Conservation (phyloP, 257 asterid species). For the Solanum chiquidenum region DNA sequence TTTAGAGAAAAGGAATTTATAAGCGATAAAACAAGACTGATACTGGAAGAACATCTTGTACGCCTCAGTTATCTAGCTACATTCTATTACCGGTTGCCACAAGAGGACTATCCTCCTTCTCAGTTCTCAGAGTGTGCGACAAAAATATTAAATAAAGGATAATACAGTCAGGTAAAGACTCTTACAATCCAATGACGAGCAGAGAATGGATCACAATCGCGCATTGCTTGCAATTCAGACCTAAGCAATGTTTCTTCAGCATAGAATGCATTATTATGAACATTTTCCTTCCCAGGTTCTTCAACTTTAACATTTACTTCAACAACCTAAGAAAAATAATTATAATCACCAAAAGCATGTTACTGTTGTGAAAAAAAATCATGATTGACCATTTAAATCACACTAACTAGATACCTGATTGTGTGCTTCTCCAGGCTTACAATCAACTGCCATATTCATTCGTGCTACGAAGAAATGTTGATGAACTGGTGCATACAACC, state of each 20-base stretch:
- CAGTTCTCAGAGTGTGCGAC: background rate
- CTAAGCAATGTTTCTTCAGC: constrained; percentile 82
- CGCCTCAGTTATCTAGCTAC: background rate
- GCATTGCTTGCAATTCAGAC: constrained; percentile 86
- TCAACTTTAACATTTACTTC: constrained; percentile 88
- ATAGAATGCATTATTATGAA: constrained; percentile 87
- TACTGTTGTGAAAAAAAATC: background rate
- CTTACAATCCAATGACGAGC: constrained; percentile 99
- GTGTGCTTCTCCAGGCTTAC: constrained; percentile 83
- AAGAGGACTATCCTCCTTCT: background rate
- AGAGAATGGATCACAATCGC: constrained; percentile 72
- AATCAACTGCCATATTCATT: constrained; percentile 94
- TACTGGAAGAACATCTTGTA: background rate
- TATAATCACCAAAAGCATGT: background rate
- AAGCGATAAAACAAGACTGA: background rate
- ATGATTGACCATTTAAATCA: background rate
- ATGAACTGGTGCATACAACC: constrained; percentile 95
- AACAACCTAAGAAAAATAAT: constrained; percentile 46
- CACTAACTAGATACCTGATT: constrained; percentile 55
- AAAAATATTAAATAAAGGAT: background rate
- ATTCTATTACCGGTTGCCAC: background rate
- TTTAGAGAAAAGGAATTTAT: background rate
- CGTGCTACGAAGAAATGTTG: constrained; percentile 97
- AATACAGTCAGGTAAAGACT: background rate
- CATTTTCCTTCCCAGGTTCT: constrained; percentile 83